Evolutionary conservation across 2,329 filamentous ascomycete species (phyloP).

Genomic region (Lachnellula hyalina): DNA sequence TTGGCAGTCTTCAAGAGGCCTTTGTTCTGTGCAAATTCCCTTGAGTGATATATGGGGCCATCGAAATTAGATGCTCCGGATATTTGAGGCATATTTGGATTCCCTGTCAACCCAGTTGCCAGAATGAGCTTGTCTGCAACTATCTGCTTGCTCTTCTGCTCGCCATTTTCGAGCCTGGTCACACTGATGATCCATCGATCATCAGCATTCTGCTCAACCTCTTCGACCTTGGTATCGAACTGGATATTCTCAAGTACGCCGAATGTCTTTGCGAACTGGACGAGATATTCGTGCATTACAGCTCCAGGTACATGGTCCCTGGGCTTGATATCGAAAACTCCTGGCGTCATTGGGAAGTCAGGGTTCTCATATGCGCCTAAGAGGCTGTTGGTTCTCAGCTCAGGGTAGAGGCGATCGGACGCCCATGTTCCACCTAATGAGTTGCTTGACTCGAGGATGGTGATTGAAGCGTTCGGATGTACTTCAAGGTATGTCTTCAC

Average conservation of each 20-base stretch:
- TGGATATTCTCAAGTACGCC: conserved; percentile 43
- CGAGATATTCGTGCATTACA: conserved; percentile 51
- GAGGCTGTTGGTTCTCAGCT: conserved; percentile 70
- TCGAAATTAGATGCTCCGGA: conserved; percentile 42
- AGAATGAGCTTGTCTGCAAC: conserved; percentile 44
- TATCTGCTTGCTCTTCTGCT: conserved; percentile 29
- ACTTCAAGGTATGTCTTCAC: conserved; percentile 57
- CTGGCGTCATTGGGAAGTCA: conserved; percentile 64
- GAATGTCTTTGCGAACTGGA: conserved; percentile 49
- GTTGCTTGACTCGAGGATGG: conserved; percentile 51
- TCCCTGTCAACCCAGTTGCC: conserved; percentile 51
- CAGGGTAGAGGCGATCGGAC: conserved; percentile 59
- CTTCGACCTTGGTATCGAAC: conserved; percentile 45
- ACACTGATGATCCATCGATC: conserved; percentile 38
- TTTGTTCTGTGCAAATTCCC: conserved; percentile 39
- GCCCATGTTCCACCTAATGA: conserved; percentile 68
- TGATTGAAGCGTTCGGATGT: conserved; percentile 48
- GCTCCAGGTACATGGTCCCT: conserved; percentile 55
- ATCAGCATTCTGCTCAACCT: conserved; percentile 37
- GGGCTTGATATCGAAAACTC: conserved; percentile 42
- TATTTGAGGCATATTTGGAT: conserved; percentile 43
- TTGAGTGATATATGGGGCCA: conserved; percentile 45
- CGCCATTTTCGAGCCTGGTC: conserved; percentile 37
- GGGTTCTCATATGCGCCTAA: conserved; percentile 67
- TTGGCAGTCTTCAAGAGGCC: conserved; percentile 37